phyloP scores from a whole-genome alignment of 371 early-diverging fungal species.

The Blakeslea trispora region DNA sequence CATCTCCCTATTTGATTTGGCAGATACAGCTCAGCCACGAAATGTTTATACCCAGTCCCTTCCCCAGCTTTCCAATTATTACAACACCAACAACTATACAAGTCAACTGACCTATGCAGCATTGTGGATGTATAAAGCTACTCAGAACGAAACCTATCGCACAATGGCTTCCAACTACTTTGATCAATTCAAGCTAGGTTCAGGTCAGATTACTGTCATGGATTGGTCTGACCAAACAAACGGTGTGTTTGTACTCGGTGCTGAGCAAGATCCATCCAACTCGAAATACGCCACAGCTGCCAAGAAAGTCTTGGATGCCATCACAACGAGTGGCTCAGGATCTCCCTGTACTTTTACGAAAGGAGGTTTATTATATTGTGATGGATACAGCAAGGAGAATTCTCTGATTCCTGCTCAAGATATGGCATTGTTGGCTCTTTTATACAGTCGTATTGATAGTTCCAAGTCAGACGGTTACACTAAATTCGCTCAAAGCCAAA shows the following conservation, averaged over 20 bases:
- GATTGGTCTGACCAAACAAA: conserved; percentile 60
- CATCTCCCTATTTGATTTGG: conserved; percentile 51
- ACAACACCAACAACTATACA: conserved; percentile 45
- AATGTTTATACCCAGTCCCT: conserved; percentile 55
- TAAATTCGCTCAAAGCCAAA: conserved; percentile 50
- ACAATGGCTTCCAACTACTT: conserved; percentile 54
- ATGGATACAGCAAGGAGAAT: conserved; percentile 48
- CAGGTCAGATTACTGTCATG: conserved; percentile 26
- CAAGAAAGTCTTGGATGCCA: conserved; percentile 33
- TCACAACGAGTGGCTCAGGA: conserved; percentile 28
- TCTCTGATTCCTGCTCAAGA: conserved; percentile 53
- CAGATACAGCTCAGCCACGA: conserved; percentile 54
- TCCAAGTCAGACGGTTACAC: conserved; percentile 37
- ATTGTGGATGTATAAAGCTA: conserved; percentile 64
- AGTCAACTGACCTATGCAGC: conserved; percentile 64
- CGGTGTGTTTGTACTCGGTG: conserved; percentile 56
- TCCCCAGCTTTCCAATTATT: conserved; percentile 39
- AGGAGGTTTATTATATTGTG: conserved; percentile 60
- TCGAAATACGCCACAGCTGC: conserved; percentile 44
- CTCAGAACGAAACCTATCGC: conserved; percentile 46
- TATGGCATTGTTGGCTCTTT: conserved; percentile 42
- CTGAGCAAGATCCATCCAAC: conserved; percentile 40
- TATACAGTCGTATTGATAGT: conserved; percentile 35
- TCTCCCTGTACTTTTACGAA: conserved; percentile 51
- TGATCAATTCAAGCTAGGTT: conserved; percentile 30